A percentile compares a stretch with the other conserved stretches of the same genome.
Conservation (phyloP, 2,329 filamentous ascomycete species). For the Botrytis aclada region DNA sequence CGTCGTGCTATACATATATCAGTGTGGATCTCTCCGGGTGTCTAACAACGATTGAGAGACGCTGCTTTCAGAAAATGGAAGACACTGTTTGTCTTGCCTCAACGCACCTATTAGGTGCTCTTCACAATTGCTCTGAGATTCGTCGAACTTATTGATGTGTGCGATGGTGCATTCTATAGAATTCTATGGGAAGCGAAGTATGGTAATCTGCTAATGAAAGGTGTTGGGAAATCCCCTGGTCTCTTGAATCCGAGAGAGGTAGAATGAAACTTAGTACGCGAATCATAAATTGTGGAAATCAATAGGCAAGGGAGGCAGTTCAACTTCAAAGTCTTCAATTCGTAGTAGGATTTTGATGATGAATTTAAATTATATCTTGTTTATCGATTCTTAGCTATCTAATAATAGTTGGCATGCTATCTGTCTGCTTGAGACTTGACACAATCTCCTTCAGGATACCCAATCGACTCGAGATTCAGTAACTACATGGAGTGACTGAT, state of each 20-base stretch:
- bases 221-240: background rate
- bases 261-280: background rate
- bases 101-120: background rate
- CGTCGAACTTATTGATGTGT: too few species aligned
- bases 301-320: background rate
- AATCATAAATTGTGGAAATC: background rate
- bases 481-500: background rate
- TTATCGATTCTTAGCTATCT: background rate
- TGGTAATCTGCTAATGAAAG: background rate
- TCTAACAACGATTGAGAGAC: background rate
- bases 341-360: background rate
- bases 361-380: background rate
- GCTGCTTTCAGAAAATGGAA: background rate
- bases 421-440: background rate
- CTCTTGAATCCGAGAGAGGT: background rate
- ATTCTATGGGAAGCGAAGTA: background rate
- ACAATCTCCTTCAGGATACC: background rate
- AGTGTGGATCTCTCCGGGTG: background rate
- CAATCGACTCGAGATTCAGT: background rate
- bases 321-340: background rate
- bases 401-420: background rate
- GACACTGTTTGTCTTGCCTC: too few species aligned
- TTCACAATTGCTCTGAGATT: background rate
- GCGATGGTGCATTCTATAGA: accelerated
- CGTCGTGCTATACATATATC: accelerated